phyloP scores from a whole-genome alignment of 192 early-diverging fungal species.

The Piromyces finnis region DNA sequence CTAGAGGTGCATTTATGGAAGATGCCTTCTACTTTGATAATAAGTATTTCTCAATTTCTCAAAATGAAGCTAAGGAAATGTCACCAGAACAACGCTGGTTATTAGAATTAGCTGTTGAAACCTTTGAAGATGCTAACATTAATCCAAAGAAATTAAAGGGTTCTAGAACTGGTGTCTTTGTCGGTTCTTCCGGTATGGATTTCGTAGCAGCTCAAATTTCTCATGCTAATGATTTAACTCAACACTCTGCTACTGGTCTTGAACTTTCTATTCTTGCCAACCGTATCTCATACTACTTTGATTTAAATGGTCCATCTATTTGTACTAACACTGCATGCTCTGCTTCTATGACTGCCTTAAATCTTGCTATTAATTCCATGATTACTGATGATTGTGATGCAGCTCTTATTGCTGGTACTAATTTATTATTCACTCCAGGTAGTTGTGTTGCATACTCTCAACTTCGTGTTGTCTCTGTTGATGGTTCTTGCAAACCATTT shows the following conservation, averaged over 20 bases:
- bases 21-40: background rate
- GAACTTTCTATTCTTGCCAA: background rate
- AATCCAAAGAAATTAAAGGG: background rate
- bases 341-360: background rate
- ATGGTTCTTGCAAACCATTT: background rate
- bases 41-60: background rate
- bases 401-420: background rate
- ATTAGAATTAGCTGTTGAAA: background rate
- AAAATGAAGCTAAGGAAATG: background rate
- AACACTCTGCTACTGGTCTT: background rate
- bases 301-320: background rate
- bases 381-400: background rate
- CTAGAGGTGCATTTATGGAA: background rate
- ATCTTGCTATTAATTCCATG: background rate
- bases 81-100: background rate
- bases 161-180: background rate
- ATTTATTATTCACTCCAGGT: background rate
- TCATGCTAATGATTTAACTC: background rate
- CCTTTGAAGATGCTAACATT: background rate
- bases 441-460: background rate
- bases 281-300: background rate
- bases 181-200: background rate
- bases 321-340: background rate
- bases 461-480: background rate
- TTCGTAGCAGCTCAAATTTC: background rate